A percentile compares a stretch with the other conserved stretches of the same genome.
These are phyloP conservation scores for Brassica nigra DNA, from an alignment of 345 rosid species.

Conservation along the genomic window DNA sequence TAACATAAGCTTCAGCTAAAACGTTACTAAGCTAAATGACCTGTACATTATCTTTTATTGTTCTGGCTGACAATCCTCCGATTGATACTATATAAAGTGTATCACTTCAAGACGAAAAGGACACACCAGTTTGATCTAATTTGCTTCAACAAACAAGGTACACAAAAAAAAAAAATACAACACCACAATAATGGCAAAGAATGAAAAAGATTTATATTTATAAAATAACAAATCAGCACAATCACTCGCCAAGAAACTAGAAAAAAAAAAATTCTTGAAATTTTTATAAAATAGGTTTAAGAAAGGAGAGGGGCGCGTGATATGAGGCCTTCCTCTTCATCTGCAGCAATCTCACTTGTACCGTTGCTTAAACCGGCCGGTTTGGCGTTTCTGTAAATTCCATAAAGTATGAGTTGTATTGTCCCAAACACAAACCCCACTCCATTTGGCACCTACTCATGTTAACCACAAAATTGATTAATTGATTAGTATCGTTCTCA, in stretches of 20 bases:
- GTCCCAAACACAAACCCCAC: slow-evolving; percentile 64
- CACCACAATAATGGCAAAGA: slow-evolving; percentile 5
- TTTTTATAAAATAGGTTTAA: slow-evolving; percentile 1
- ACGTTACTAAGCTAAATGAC: background rate
- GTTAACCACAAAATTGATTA: background rate
- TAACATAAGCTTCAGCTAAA: background rate
- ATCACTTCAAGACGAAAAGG: background rate
- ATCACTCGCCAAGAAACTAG: background rate
- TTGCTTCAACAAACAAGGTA: background rate
- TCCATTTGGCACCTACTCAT: slow-evolving; percentile 66
- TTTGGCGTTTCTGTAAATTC: slow-evolving; percentile 54
- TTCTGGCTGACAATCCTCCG: background rate
- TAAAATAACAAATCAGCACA: background rate
- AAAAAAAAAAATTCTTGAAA: background rate
- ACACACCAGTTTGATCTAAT: background rate
- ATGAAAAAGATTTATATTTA: background rate
- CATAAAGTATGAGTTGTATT: slow-evolving; percentile 61
- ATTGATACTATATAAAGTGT: background rate
- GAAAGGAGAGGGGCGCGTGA: slow-evolving; percentile 39
- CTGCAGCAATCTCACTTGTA: slow-evolving; percentile 6
- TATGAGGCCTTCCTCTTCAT: slow-evolving; percentile 35
- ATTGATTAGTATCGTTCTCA: background rate
- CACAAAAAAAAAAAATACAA: background rate
- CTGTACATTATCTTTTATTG: background rate
- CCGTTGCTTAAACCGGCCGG: slow-evolving; percentile 30